Conservation (phyloP, 2,329 filamentous ascomycete genomes). For the Fusarium torulosum region DNA sequence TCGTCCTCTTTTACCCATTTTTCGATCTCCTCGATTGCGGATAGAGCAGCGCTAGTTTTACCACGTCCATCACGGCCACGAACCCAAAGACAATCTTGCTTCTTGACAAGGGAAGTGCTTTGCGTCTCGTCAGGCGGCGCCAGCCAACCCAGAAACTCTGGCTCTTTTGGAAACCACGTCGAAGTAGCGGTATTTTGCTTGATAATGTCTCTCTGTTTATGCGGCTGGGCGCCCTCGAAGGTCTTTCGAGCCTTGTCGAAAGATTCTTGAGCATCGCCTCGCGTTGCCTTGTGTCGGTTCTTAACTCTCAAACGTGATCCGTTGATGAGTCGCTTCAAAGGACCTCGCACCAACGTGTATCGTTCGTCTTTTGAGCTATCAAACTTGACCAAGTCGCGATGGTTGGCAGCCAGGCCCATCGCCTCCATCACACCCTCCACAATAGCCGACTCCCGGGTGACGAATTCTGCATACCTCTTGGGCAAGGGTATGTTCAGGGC, state of each 20-base stretch:
- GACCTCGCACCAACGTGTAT: slow-evolving; percentile 54
- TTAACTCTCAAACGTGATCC: slow-evolving; percentile 54
- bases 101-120: background rate
- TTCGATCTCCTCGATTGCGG: slow-evolving; percentile 55
- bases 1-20: slow-evolving; percentile 44
- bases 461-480: slow-evolving; percentile 54
- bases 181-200: slow-evolving; percentile 51
- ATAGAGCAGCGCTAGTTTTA: slow-evolving; percentile 57
- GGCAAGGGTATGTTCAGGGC: slow-evolving; percentile 46
- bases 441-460: slow-evolving; percentile 56
- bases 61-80: slow-evolving; percentile 58
- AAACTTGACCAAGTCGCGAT: slow-evolving; percentile 59
- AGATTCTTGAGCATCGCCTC: slow-evolving; percentile 52
- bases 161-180: slow-evolving; percentile 55
- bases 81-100: slow-evolving; percentile 55
- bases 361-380: slow-evolving; percentile 56
- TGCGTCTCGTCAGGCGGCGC: slow-evolving; percentile 30
- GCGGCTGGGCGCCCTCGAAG: slow-evolving; percentile 52
- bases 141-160: slow-evolving; percentile 55
- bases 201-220: slow-evolving; percentile 52
- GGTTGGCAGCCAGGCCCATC: slow-evolving; percentile 54
- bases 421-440: slow-evolving; percentile 52
- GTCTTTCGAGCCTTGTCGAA: slow-evolving; percentile 51
- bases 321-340: slow-evolving; percentile 55
- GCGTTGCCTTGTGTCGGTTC: slow-evolving; percentile 54